Conservation (phyloP, 2,329 filamentous ascomycete species). For the Trichophyton mentagrophytes region DNA sequence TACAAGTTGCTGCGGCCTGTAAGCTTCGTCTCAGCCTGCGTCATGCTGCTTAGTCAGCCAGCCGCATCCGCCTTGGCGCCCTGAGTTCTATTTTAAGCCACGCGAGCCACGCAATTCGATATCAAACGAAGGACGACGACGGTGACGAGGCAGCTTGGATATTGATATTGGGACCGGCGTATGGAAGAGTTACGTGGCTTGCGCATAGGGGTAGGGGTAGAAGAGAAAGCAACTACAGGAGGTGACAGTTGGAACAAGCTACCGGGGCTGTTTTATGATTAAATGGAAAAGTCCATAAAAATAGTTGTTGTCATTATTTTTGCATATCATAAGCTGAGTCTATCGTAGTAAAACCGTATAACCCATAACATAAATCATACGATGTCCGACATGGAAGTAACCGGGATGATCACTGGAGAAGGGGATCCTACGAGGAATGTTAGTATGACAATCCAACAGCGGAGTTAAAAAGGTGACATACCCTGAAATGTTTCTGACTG, state of each 20-base stretch:
- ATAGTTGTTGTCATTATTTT: neutral
- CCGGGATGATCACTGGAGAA: conserved; percentile 34
- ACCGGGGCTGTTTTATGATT: neutral
- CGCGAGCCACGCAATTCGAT: neutral
- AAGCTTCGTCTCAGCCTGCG: neutral
- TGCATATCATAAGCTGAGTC: neutral
- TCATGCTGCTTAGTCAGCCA: neutral
- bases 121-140: neutral
- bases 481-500: conserved; percentile 62
- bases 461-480: conserved; percentile 25
- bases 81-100: neutral
- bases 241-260: neutral
- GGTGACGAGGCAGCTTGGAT: neutral
- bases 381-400: neutral
- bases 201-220: too few species aligned
- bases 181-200: too few species aligned
- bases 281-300: neutral
- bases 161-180: too few species aligned
- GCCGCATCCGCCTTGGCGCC: neutral
- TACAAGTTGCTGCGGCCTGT: neutral
- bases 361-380: neutral
- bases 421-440: conserved; percentile 33
- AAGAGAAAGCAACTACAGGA: too few species aligned
- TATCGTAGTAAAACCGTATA: neutral
- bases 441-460: conserved; percentile 11